phyloP scores from a whole-genome alignment of 352 stramenopile species.

The Phytopythium cucurbitacearum region DNA sequence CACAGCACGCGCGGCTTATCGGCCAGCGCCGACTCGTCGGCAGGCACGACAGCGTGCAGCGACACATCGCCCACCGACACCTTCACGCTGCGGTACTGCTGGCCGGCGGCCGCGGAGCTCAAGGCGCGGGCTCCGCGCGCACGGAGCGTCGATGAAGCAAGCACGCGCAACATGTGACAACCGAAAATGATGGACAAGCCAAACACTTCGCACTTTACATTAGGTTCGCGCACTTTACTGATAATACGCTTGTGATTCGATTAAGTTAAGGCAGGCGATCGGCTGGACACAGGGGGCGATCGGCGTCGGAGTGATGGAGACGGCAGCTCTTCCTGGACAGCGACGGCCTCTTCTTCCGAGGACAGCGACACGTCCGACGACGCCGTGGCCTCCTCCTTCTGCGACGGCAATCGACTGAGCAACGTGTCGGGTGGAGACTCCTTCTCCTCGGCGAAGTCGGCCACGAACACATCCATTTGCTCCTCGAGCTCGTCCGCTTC shows the following conservation, averaged over 20 bases:
- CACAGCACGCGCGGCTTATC: slow-evolving; percentile 47
- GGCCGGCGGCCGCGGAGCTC: no score
- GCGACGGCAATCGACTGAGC: no score
- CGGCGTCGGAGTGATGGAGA: no score
- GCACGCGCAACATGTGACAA: neutral
- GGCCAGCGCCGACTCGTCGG: neutral
- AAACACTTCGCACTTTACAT: no score
- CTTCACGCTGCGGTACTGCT: slow-evolving; percentile 20
- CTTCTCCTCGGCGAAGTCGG: no score
- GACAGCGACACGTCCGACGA: slow-evolving; percentile 33
- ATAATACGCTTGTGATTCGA: no score
- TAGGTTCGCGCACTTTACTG: no score
- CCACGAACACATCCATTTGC: neutral
- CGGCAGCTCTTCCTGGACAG: no score
- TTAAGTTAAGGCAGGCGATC: no score
- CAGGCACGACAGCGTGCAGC: slow-evolving; percentile 29
- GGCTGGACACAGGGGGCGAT: no score
- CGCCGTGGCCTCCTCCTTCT: slow-evolving; percentile 31
- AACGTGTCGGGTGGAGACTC: no score
- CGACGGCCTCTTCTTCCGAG: slow-evolving; percentile 12
- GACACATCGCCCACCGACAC: slow-evolving; percentile 30
- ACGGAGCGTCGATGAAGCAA: slow-evolving; percentile 7
- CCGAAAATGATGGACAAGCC: no score
- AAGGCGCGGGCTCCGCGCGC: slow-evolving; percentile 2
- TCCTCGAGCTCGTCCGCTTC: slow-evolving; percentile 8